Conservation (phyloP, 1,139 yeast species). For the Saccharomyces hybrid region DNA sequence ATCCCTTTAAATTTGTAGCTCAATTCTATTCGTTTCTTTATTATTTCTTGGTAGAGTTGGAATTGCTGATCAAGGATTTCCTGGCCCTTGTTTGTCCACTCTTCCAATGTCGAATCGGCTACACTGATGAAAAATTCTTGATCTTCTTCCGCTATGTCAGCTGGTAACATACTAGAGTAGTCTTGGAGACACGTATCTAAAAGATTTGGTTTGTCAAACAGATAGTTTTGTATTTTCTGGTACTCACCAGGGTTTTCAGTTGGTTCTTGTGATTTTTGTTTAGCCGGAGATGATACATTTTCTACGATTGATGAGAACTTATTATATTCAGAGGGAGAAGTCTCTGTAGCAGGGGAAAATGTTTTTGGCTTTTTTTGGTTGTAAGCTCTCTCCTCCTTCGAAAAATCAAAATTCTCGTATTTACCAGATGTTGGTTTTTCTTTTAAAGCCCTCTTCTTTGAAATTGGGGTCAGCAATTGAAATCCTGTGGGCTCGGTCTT, state of each 20-base stretch:
- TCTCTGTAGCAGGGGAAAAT: neutral
- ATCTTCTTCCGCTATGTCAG: slow-evolving; percentile 17
- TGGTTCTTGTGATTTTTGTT: neutral
- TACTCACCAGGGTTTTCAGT: slow-evolving; percentile 10
- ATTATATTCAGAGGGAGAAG: neutral
- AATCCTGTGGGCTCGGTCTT: neutral
- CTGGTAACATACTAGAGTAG: slow-evolving; percentile 7
- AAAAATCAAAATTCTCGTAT: neutral
- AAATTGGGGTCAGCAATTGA: neutral
- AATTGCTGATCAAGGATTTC: slow-evolving; percentile 14
- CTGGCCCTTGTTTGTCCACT: slow-evolving; percentile 37
- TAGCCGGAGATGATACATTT: neutral
- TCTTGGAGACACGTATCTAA: slow-evolving; percentile 7
- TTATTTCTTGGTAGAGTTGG: slow-evolving; percentile 31
- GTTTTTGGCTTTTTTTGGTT: neutral
- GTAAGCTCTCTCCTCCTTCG: neutral
- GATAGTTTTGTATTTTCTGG: slow-evolving; percentile 3
- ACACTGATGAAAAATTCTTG: slow-evolving; percentile 24
- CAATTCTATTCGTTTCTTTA: slow-evolving; percentile 36
- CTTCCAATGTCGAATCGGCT: slow-evolving; percentile 28
- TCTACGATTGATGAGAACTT: neutral
- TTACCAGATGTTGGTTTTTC: neutral
- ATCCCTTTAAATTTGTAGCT: slow-evolving; percentile 34
- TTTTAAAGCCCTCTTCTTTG: neutral
- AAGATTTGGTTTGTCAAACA: slow-evolving; percentile 5